Evolutionary conservation across 2,329 filamentous ascomycete genomes (phyloP), one percentile per base, ranked within the genome.

Genomic region (Stemphylium beticola): DNA sequence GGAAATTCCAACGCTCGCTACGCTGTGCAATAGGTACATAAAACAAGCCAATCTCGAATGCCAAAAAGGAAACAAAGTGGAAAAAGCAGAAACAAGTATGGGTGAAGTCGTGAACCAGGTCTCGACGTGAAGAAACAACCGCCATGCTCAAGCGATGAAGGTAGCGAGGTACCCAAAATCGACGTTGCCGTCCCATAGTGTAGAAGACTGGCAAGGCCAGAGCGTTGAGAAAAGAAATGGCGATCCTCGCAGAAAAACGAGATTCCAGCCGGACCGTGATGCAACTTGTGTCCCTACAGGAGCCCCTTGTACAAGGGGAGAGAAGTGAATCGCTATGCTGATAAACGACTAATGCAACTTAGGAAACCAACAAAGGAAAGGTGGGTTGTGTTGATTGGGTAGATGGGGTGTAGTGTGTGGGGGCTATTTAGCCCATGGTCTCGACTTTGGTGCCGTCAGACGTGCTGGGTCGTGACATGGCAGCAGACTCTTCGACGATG

Each of bases 401-500:
- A 63, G 26, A 15, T 50, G 20, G 43, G 32, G 51, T 39, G 26
- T 36, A 22, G 36, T 44, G 26, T 43, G 39, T n/a, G 41, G 32
- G 32, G 31, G 44, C 22, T 43, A 26, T 20, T 72, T 59, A 73
- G 49, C 64, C 65, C 22, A 65, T 50, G 49, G 11, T 64, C 43
- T 76, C 74, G 26, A 65, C 60, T 45, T 73, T 74, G 43, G 68
- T 65, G 44, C 64, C 72, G 37, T 72, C 69, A 14, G 72, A 65
- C 20, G 70, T 74, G 61, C 60, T 65, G 44, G 73, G 71, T 47
- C 70, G 64, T 10, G 73, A 74, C 59, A 69, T 68, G 58, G 68
- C 66, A 49, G 70, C 88, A 77, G 84, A 88, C 71, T 95, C 90
- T 61, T 89, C 86, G 66, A 96, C 90, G 85, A 96, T 92, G 77